Evolutionary conservation across 352 stramenopile genomes (phyloP).

Genomic region (Salisapilia sapeloensis): DNA sequence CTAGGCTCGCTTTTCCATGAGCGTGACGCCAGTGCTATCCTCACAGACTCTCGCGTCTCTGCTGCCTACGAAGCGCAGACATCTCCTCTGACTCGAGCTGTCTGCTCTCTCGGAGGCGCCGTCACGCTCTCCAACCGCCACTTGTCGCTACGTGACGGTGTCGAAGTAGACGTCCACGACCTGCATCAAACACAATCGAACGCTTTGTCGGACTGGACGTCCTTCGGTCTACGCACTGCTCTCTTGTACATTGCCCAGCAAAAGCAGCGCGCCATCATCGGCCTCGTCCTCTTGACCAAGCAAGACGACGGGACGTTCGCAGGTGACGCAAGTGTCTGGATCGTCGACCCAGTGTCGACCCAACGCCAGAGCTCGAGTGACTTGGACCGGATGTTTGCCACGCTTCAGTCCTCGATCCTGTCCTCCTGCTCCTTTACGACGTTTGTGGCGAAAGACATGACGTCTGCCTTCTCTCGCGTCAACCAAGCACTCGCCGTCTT

Average conservation of each 20-base stretch:
- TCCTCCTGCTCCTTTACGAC: slow-evolving; percentile 24
- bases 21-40: slow-evolving; percentile 60
- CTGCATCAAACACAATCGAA: slow-evolving; percentile 12
- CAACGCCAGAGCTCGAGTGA: slow-evolving; percentile 22
- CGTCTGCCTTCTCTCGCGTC: slow-evolving; percentile 65
- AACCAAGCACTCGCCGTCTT: slow-evolving; percentile 78
- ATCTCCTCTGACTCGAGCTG: slow-evolving; percentile 72
- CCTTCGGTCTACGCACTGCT: slow-evolving; percentile 27
- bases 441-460: slow-evolving; percentile 61
- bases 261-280: slow-evolving; percentile 38
- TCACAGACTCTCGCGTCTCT: slow-evolving; percentile 60
- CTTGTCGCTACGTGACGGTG: slow-evolving; percentile 8
- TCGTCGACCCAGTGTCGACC: slow-evolving; percentile 44
- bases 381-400: slow-evolving; percentile 26
- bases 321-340: slow-evolving; percentile 42
- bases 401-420: slow-evolving; percentile 10
- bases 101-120: slow-evolving; percentile 86
- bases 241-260: slow-evolving; percentile 59
- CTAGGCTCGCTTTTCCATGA: slow-evolving; percentile 63
- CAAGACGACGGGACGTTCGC: slow-evolving; percentile 15
- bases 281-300: slow-evolving; percentile 16
- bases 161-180: slow-evolving; percentile 10
- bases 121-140: slow-evolving; percentile 37
- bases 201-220: slow-evolving; percentile 4
- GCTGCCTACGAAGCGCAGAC: slow-evolving; percentile 90